A percentile compares a stretch with the other conserved stretches of the same genome.
Evolutionary conservation across 208 protist genomes (phyloP).

Genomic region (Acanthamoeba lenticulata): DNA sequence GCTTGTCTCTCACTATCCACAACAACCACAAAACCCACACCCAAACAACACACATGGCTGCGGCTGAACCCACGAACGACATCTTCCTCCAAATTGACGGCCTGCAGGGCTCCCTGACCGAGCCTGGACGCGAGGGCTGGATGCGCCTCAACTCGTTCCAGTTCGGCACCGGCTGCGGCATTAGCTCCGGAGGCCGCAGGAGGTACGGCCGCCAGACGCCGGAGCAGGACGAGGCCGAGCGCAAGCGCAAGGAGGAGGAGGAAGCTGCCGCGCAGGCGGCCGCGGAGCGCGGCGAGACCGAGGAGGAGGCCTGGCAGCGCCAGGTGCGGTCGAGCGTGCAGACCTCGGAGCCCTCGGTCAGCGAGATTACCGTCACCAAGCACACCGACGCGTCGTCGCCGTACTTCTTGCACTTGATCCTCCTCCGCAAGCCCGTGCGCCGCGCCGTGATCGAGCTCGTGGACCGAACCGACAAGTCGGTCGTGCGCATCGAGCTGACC

Average conservation of each 20-base stretch:
- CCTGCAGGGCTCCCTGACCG: not conserved
- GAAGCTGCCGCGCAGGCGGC: not conserved
- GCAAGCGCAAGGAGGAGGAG: not conserved
- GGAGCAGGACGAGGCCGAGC: not conserved
- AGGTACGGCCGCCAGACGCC: not conserved
- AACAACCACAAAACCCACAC: not conserved
- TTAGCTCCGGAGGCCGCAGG: not conserved
- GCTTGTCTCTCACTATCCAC: not conserved
- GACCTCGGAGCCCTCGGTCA: not conserved
- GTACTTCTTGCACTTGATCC: not conserved
- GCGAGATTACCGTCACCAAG: constrained; percentile 3
- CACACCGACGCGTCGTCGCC: constrained; percentile 22
- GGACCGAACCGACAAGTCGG: not conserved
- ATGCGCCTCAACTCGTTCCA: not conserved
- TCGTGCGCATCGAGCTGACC: not conserved
- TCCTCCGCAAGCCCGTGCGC: not conserved
- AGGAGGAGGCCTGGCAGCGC: constrained; percentile 20
- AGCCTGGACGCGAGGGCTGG: not conserved
- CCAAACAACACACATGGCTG: not conserved
- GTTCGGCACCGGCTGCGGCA: not conserved
- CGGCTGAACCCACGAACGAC: not conserved
- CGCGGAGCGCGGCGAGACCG: not conserved
- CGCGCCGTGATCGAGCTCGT: not conserved
- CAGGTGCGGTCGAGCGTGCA: not conserved
- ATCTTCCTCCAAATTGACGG: not conserved